Base-by-base conservation (phyloP, 2,329 filamentous ascomycete genomes). In the Phaeosphaeriaceae sp. region DNA sequence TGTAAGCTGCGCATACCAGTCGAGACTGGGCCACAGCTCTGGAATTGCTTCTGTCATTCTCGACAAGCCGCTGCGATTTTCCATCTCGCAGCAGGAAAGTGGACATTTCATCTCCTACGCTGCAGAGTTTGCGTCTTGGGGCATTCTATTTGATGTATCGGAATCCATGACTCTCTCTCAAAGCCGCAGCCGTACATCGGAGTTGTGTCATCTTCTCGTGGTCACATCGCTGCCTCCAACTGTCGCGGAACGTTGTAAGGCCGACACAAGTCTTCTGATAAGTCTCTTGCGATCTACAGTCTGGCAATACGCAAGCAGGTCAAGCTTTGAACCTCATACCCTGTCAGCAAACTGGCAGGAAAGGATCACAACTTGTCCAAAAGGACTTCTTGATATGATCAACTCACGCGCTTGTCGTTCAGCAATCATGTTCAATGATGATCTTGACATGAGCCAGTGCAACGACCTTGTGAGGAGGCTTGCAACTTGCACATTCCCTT, bases 401-500 rank as follows among this genome's bases (percentile, higher is more conserved):
- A 89, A 93, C 70, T 93, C 91, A 0, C 85, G 90, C 55, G 88
- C 92, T 1, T 95, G 92, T 70, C 84, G 91, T 54, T 92, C 90
- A 35, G 91, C 92, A 2, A 88, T 95, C 73, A 94, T 94, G 91
- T 96, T 96, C 78, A 94, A 94, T 66, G 92, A 96, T 69, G 71
- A 79, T 6, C 78, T 95, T 8, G 82, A 81, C 0, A 62, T 73
- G 0, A 76, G 81, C 0, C 83, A 92, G 63, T 94, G 92, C 66
- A 65, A 78, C 10, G 71, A 75, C 0, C 75, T 95, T 32, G 74
- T 94, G 0, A 60, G 55, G 1, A 81, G 82, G 2, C 78, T 95
- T n/a, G 83, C 85, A 0, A 71, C 69, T 0, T 93, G 90, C 65
- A 83, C 82, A 0, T 92, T 94, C 61, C 92, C 92, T 0, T 95